Percentiles rank a stretch among this genome's conserved stretches.
Evolutionary conservation across 495 filamentous ascomycete genomes (phyloP).

Genomic region (Poronia punctata): DNA sequence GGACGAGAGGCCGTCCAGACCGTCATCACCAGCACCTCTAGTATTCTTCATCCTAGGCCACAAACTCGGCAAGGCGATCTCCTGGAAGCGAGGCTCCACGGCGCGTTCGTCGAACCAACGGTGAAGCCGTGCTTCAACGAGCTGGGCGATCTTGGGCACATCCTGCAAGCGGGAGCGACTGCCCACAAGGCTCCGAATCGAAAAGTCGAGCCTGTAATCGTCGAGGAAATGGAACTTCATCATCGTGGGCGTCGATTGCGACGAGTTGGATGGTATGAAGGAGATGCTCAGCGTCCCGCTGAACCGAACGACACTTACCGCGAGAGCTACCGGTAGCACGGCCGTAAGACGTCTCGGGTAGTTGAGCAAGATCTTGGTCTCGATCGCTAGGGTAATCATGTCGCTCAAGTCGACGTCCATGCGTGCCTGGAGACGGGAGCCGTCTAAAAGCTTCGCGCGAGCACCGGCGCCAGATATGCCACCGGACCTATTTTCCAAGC

Average conservation of each 20-base stretch:
- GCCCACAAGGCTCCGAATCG: conserved; percentile 84
- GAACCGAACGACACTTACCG: conserved; percentile 87
- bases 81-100: conserved; percentile 92
- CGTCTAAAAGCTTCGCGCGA: conserved; percentile 48
- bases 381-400: conserved; percentile 86
- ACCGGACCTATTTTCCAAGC: conserved; percentile 40
- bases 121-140: conserved; percentile 85
- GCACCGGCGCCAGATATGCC: conserved; percentile 22
- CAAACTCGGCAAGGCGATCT: conserved; percentile 84
- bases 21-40: conserved; percentile 51
- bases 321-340: conserved; percentile 85
- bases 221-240: conserved; percentile 92
- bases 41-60: conserved; percentile 90
- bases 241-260: conserved; percentile 58
- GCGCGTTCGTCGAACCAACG: conserved; percentile 96
- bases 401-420: conserved; percentile 97
- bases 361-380: conserved; percentile 90
- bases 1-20: conserved; percentile 27
- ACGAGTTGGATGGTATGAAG: conserved; percentile 65
- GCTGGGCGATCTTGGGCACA: conserved; percentile 93
- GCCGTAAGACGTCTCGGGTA: conserved; percentile 85
- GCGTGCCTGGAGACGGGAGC: conserved; percentile 73
- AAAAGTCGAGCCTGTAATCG: conserved; percentile 90
- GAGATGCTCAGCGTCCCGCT: conserved; percentile 89
- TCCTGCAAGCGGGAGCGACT: conserved; percentile 86